Percentiles rank a stretch among this genome's conserved stretches.
These are phyloP conservation scores for Gracilaria gracilis DNA, from an alignment of 23 red algal species.

Conservation along the genomic window DNA sequence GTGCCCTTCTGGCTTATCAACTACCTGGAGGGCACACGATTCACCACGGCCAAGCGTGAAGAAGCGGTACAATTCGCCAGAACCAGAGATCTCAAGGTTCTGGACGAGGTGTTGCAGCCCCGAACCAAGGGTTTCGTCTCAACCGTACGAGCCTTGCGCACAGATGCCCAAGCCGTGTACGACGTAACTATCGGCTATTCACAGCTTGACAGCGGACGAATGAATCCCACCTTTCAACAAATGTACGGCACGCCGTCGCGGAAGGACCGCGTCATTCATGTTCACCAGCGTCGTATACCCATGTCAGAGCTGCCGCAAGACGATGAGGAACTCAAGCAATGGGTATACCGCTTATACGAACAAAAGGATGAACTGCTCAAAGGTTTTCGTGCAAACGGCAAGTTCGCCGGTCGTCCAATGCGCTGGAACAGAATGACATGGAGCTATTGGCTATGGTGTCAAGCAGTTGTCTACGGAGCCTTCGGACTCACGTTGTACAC, in stretches of 20 bases:
- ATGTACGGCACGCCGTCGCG: constrained; percentile 51
- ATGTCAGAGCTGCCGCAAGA: constrained; percentile 61
- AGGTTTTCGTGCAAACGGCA: constrained; percentile 57
- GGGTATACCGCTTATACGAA: constrained; percentile 83
- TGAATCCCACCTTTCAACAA: constrained; percentile 58
- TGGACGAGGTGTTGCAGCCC: constrained; percentile 84
- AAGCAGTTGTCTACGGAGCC: constrained; percentile 40
- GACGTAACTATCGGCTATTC: constrained; percentile 90
- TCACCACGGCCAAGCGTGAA: constrained; percentile 61
- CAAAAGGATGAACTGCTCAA: constrained; percentile 86
- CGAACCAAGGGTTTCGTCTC: constrained; percentile 81
- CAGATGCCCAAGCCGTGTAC: constrained; percentile 74
- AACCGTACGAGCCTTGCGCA: constrained; percentile 60
- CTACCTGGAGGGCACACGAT: constrained; percentile 90
- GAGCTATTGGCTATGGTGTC: constrained; percentile 49
- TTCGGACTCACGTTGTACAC: constrained; percentile 28
- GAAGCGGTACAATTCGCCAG: constrained; percentile 80
- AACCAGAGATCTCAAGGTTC: constrained; percentile 70
- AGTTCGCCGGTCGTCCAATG: constrained; percentile 70
- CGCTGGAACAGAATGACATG: constrained; percentile 78
- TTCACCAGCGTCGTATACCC: constrained; percentile 81
- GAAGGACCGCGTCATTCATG: constrained; percentile 69
- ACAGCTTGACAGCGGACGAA: constrained; percentile 17
- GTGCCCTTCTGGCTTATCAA: constrained; percentile 89
- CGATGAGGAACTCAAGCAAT: constrained; percentile 80